A percentile compares a stretch with the other conserved stretches of the same genome.
phyloP scores from a whole-genome alignment of 495 filamentous ascomycete genomes.

The Aspergillus nidulans region DNA sequence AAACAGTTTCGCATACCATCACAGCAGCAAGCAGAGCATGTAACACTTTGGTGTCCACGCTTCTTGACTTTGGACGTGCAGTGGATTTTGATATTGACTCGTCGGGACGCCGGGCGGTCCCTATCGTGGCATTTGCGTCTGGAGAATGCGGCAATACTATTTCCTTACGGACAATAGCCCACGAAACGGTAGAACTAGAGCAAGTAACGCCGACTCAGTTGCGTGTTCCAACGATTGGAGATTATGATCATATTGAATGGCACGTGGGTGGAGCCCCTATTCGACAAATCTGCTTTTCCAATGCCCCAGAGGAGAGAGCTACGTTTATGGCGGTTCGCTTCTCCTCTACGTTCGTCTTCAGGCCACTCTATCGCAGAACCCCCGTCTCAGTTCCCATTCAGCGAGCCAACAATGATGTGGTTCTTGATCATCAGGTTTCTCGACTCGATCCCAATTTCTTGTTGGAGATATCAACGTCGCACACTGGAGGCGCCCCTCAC shows the following conservation, averaged over 20 bases:
- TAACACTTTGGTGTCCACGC: constrained; percentile 36
- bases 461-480: constrained; percentile 45
- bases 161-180: constrained; percentile 32
- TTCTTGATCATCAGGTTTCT: constrained; percentile 33
- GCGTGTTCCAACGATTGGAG: constrained; percentile 30
- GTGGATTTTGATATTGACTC: constrained; percentile 25
- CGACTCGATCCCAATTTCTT: constrained; percentile 60
- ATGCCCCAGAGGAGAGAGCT: constrained; percentile 41
- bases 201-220: constrained; percentile 15
- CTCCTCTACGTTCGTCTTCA: constrained; percentile 53
- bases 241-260: constrained; percentile 51
- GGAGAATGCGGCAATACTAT: constrained; percentile 41
- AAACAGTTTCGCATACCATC: constrained; percentile 30
- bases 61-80: constrained; percentile 44
- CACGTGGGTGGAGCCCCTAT: constrained; percentile 54
- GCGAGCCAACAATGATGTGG: constrained; percentile 8
- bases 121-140: constrained; percentile 40
- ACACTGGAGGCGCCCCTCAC: constrained; percentile 57
- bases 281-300: constrained; percentile 61
- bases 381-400: constrained; percentile 29
- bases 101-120: constrained; percentile 27
- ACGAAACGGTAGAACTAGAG: constrained; percentile 30
- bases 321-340: constrained; percentile 63
- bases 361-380: constrained; percentile 46
- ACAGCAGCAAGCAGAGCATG: constrained; percentile 25